Conservation (phyloP, 495 filamentous ascomycete genomes). For the Extremus antarcticus region DNA sequence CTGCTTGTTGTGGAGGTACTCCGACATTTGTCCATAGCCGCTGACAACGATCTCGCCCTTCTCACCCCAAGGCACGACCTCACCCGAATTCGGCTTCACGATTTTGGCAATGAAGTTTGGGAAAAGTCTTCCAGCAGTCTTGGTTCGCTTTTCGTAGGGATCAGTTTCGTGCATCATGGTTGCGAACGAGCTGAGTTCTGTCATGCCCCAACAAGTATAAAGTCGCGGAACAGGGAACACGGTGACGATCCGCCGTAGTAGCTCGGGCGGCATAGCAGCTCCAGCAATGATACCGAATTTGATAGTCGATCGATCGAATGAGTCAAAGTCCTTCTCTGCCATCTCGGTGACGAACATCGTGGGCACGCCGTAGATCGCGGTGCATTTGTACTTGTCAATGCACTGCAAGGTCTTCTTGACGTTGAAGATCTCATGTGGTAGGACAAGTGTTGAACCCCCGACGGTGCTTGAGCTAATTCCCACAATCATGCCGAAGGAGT, state of each 20-base stretch:
- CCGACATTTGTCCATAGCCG: slow-evolving; percentile 19
- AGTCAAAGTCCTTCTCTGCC: slow-evolving; percentile 14
- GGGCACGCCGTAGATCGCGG: slow-evolving; percentile 16
- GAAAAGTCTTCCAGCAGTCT: slow-evolving; percentile 18
- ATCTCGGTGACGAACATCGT: slow-evolving; percentile 21
- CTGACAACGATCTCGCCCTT: slow-evolving; percentile 21
- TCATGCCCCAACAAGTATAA: slow-evolving; percentile 21
- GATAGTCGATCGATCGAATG: slow-evolving; percentile 11
- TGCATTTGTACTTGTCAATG: slow-evolving; percentile 18
- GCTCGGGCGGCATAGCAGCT: slow-evolving; percentile 17
- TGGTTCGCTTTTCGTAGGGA: slow-evolving; percentile 18
- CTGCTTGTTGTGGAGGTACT: slow-evolving; percentile 17
- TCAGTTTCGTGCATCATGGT: slow-evolving; percentile 23
- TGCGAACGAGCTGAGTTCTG: slow-evolving; percentile 19
- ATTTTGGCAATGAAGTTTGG: slow-evolving; percentile 20
- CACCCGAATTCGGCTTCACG: slow-evolving; percentile 15
- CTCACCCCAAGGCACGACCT: slow-evolving; percentile 19
- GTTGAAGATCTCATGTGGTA: slow-evolving; percentile 14
- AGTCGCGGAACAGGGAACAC: slow-evolving; percentile 12
- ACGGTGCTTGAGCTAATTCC: slow-evolving; percentile 17
- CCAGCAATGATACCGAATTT: slow-evolving; percentile 18
- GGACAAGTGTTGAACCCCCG: slow-evolving; percentile 10
- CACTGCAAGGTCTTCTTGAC: slow-evolving; percentile 9
- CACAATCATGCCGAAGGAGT: slow-evolving; percentile 19
- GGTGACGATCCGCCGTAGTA: slow-evolving; percentile 12